Conservation (phyloP, 2,329 filamentous ascomycete genomes). For the Aspergillus glaucus region DNA sequence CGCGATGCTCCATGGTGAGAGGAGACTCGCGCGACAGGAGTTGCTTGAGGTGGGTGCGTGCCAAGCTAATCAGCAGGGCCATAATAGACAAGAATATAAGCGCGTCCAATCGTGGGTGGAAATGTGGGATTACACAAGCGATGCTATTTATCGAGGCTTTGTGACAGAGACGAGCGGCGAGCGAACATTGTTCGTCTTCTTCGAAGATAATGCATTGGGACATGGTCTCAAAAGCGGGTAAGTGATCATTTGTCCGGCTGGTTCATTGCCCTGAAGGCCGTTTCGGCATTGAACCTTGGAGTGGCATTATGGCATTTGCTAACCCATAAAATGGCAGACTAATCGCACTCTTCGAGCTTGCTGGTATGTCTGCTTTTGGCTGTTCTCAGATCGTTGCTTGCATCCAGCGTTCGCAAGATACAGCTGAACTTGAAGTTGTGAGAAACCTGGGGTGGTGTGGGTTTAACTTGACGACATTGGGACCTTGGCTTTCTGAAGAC, state of each 20-base stretch:
- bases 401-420: conserved; percentile 64
- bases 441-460: conserved; percentile 91
- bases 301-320: not conserved
- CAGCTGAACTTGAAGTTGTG: conserved; percentile 57
- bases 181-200: conserved; percentile 81
- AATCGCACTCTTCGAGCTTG: conserved; percentile 85
- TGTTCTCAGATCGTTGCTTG: conserved; percentile 75
- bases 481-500: conserved; percentile 58
- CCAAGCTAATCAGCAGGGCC: conserved; percentile 25
- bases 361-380: conserved; percentile 62
- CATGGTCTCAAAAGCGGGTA: conserved; percentile 84
- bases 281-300: too few species aligned
- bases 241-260: conserved; percentile 30
- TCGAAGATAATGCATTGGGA: conserved; percentile 65
- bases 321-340: conserved; percentile 47
- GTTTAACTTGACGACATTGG: conserved; percentile 74
- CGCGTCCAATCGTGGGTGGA: conserved; percentile 32
- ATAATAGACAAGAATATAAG: conserved; percentile 15
- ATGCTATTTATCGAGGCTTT: conserved; percentile 80
- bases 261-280: not conserved
- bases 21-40: conserved; percentile 67
- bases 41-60: conserved; percentile 80
- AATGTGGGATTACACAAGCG: conserved; percentile 68
- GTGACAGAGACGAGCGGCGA: conserved; percentile 63
- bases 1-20: conserved; percentile 93